phyloP scores from a whole-genome alignment of 352 stramenopile genomes.

The Pythium diclinum region DNA sequence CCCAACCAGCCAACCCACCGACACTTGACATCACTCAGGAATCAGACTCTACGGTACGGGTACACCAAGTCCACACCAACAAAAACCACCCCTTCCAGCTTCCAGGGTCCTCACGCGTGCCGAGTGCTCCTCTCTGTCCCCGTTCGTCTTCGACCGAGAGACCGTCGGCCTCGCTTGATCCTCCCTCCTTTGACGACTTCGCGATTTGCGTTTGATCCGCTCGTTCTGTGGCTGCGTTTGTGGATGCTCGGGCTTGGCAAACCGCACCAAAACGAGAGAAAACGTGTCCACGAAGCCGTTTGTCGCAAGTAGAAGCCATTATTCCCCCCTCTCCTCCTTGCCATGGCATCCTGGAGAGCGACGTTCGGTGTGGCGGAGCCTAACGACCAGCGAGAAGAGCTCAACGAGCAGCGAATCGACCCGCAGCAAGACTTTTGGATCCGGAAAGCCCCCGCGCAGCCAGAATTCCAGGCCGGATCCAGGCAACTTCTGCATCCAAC shows the following conservation, averaged over 20 bases:
- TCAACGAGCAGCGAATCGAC: not conserved
- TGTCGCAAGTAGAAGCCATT: slow-evolving; percentile 3
- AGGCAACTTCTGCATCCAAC: not conserved
- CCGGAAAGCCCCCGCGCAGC: not conserved
- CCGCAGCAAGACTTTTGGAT: not conserved
- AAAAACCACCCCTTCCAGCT: slow-evolving; percentile 12
- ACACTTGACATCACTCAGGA: slow-evolving; percentile 8
- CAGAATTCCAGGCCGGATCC: not conserved
- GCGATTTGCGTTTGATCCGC: not conserved
- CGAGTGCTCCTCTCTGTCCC: not conserved
- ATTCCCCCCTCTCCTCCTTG: not conserved
- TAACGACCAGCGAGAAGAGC: slow-evolving; percentile 4
- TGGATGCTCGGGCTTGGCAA: not conserved
- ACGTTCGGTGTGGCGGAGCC: not conserved
- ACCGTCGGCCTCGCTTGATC: not conserved
- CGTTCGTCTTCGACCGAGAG: not conserved
- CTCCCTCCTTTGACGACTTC: not conserved
- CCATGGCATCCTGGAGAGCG: slow-evolving; percentile 15
- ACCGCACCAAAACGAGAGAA: not conserved
- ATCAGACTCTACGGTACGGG: slow-evolving; percentile 16
- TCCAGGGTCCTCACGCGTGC: not conserved
- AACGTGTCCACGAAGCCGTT: not conserved
- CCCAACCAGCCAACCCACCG: not conserved
- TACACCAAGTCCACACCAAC: slow-evolving; percentile 21
- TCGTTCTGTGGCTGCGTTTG: not conserved